These are phyloP conservation scores for Taiozyma onychis DNA, from an alignment of 1,139 yeast genomes.

Conservation along the genomic window DNA sequence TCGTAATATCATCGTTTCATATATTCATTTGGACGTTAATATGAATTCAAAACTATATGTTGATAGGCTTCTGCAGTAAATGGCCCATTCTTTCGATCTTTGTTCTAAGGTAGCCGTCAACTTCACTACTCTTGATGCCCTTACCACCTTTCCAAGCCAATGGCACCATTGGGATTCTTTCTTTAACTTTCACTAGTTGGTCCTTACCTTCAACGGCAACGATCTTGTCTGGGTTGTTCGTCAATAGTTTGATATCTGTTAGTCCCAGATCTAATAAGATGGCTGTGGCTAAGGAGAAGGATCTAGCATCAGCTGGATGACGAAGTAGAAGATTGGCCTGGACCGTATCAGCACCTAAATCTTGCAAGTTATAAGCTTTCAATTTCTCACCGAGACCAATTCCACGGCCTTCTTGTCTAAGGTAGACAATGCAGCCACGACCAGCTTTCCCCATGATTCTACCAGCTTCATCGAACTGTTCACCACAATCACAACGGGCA, in stretches of 20 bases:
- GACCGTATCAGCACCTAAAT: conserved; percentile 96
- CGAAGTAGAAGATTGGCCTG: conserved; percentile 89
- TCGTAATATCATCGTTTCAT: not conserved
- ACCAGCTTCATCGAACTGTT: conserved; percentile 97
- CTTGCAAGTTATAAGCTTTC: conserved; percentile 95
- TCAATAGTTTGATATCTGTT: conserved; percentile 65
- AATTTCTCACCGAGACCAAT: conserved; percentile 95
- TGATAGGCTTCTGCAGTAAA: conserved; percentile 56
- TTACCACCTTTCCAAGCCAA: conserved; percentile 69
- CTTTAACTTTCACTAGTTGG: conserved; percentile 62
- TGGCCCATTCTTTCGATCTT: conserved; percentile 98
- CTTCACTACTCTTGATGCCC: conserved; percentile 80
- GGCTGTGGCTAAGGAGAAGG: conserved; percentile 90
- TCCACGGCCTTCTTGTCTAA: conserved; percentile 98
- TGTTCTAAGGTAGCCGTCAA: conserved; percentile 88
- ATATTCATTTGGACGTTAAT: not conserved
- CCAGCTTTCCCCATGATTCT: conserved; percentile 82
- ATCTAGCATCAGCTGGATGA: conserved; percentile 96
- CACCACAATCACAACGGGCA: conserved; percentile 98
- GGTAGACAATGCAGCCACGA: conserved; percentile 89
- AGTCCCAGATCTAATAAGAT: conserved; percentile 81
- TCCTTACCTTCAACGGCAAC: conserved; percentile 88
- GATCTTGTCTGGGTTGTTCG: conserved; percentile 95
- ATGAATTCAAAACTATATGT: conserved; percentile 7
- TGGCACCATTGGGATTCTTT: conserved; percentile 95